phyloP scores from a whole-genome alignment of 345 rosid species.

The Erysimum cheiranthoides region DNA sequence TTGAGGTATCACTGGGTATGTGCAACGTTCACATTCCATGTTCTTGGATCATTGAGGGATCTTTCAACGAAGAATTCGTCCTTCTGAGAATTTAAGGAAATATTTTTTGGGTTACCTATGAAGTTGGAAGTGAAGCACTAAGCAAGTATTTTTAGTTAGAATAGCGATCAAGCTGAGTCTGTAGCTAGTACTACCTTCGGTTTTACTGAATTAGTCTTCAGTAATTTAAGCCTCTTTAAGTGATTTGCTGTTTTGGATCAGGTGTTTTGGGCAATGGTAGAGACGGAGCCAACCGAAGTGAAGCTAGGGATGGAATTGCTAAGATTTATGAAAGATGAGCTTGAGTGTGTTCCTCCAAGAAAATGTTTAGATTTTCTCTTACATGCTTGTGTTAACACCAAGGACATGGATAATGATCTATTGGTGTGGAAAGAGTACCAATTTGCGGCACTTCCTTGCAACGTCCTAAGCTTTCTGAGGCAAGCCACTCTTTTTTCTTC shows the following conservation, averaged over 20 bases:
- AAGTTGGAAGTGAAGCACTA: background rate
- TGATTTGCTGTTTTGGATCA: slow-evolving; percentile 33
- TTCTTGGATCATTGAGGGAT: slow-evolving; percentile 16
- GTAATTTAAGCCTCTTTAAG: slow-evolving; percentile 21
- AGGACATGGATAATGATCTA: slow-evolving; percentile 52
- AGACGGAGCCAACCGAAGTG: slow-evolving; percentile 52
- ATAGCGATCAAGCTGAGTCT: background rate
- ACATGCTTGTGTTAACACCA: slow-evolving; percentile 64
- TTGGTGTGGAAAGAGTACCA: slow-evolving; percentile 78
- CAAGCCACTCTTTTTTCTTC: slow-evolving; percentile 24
- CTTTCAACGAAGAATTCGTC: background rate
- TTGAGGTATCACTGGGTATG: background rate
- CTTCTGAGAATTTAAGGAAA: background rate
- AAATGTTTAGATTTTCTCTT: slow-evolving; percentile 86
- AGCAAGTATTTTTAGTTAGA: background rate
- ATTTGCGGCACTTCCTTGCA: slow-evolving; percentile 62
- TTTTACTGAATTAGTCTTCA: slow-evolving; percentile 3
- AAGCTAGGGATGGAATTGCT: slow-evolving; percentile 72
- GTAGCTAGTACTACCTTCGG: too few relatives aligned
- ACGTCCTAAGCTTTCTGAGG: slow-evolving; percentile 68
- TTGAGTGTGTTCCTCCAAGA: slow-evolving; percentile 68
- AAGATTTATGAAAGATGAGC: slow-evolving; percentile 60
- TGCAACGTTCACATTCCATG: slow-evolving; percentile 12
- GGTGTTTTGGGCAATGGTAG: slow-evolving; percentile 62
- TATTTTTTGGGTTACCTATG: background rate